Conservation (phyloP, 208 protist genomes). For the Acanthamoeba sp. region DNA sequence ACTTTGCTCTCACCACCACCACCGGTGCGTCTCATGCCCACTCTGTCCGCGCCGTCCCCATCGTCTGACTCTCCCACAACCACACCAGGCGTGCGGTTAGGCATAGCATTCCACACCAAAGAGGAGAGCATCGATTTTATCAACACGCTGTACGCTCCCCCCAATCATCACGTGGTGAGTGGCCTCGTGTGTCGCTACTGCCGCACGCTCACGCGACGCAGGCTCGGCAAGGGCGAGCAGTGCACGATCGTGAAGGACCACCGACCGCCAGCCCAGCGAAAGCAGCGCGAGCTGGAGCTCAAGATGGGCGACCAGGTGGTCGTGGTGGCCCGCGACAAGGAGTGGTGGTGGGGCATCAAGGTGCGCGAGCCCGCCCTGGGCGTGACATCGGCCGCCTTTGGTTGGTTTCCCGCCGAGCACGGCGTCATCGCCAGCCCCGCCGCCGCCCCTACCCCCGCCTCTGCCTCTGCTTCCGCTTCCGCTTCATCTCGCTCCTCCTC, state of each 20-base stretch:
- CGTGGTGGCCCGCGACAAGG: background rate
- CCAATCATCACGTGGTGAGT: background rate
- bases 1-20: background rate
- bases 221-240: background rate
- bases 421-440: background rate
- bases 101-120: slow-evolving; percentile 1
- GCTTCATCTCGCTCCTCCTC: no score
- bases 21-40: background rate
- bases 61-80: no score
- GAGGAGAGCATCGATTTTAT: slow-evolving; percentile 4
- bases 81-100: background rate
- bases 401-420: slow-evolving; percentile 4
- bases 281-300: background rate
- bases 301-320: background rate
- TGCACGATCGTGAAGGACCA: background rate
- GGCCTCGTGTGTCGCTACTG: background rate
- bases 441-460: no score
- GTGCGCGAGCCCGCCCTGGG: background rate
- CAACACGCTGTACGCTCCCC: background rate
- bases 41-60: background rate
- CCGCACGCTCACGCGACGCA: background rate
- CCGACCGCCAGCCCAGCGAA: background rate
- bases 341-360: slow-evolving; percentile 18
- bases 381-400: background rate
- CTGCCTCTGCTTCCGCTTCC: background rate